phyloP scores from a whole-genome alignment of 2,329 filamentous ascomycete species.

The Xylaria sp. region DNA sequence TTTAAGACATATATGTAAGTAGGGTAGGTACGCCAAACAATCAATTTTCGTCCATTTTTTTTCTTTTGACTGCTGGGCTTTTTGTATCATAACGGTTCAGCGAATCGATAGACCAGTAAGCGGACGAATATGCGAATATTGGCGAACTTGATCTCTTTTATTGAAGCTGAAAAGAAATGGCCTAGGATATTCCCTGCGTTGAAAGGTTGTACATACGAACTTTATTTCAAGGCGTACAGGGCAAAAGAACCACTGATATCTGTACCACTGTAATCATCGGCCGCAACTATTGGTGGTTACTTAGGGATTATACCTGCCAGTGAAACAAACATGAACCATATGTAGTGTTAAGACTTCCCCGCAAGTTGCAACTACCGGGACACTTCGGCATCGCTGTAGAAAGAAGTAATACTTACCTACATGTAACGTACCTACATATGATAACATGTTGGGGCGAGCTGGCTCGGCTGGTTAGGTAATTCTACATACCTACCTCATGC shows the following conservation, averaged over 20 bases:
- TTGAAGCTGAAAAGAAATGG: neutral
- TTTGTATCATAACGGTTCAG: neutral
- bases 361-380: neutral
- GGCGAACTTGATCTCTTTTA: neutral
- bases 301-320: neutral
- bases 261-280: neutral
- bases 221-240: neutral
- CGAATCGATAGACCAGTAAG: neutral
- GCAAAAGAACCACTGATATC: neutral
- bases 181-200: neutral
- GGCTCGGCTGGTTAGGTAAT: slow-evolving; percentile 9
- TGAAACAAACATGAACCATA: slow-evolving; percentile 5
- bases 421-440: neutral
- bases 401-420: neutral
- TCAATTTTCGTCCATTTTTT: neutral
- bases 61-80: neutral
- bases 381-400: neutral
- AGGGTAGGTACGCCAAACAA: too few species aligned
- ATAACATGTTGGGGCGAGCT: neutral
- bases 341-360: slow-evolving; percentile 1
- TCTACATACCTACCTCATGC: slow-evolving; percentile 5
- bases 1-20: too few species aligned
- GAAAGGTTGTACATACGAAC: neutral
- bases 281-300: neutral
- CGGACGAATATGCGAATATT: neutral